Conservation (phyloP, 1,139 yeast species). For the Blastobotrys indianensis region DNA sequence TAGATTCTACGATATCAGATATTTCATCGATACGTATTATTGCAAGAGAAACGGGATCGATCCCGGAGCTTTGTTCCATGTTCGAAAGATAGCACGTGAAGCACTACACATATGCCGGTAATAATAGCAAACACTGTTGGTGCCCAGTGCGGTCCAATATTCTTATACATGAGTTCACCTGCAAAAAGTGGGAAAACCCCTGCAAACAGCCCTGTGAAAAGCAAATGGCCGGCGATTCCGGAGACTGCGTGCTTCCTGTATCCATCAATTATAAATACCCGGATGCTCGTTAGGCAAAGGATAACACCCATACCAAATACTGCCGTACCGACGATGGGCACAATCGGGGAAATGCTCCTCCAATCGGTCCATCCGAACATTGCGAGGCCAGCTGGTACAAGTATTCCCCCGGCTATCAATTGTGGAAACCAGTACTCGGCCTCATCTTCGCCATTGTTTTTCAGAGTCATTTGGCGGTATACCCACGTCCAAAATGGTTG, state of each 20-base stretch:
- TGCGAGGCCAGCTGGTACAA: conserved; percentile 54
- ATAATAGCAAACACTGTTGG: conserved; percentile 42
- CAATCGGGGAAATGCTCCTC: conserved; percentile 70
- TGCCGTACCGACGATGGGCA: conserved; percentile 59
- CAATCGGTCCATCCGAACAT: conserved; percentile 68
- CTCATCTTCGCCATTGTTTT: conserved; percentile 22
- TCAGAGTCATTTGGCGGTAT: conserved; percentile 15
- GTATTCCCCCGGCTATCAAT: conserved; percentile 39
- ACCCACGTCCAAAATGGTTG: conserved; percentile 18
- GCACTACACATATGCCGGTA: conserved; percentile 17
- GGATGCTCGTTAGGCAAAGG: conserved; percentile 42
- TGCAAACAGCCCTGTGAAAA: conserved; percentile 53
- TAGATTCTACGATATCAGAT: no score
- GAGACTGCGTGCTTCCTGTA: conserved; percentile 53
- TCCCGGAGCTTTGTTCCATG: conserved; percentile 6
- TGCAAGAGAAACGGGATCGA: conserved; percentile 5
- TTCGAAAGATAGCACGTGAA: conserved; percentile 12
- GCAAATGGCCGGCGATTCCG: conserved; percentile 61
- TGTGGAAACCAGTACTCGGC: conserved; percentile 50
- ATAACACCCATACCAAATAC: conserved; percentile 55
- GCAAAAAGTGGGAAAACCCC: conserved; percentile 62
- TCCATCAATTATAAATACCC: conserved; percentile 50
- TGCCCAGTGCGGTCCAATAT: conserved; percentile 56
- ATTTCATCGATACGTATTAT: neutral
- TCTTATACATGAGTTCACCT: conserved; percentile 48